Base-by-base conservation (phyloP, 2,329 filamentous ascomycete species). In the Teratosphaeria zuluensis region DNA sequence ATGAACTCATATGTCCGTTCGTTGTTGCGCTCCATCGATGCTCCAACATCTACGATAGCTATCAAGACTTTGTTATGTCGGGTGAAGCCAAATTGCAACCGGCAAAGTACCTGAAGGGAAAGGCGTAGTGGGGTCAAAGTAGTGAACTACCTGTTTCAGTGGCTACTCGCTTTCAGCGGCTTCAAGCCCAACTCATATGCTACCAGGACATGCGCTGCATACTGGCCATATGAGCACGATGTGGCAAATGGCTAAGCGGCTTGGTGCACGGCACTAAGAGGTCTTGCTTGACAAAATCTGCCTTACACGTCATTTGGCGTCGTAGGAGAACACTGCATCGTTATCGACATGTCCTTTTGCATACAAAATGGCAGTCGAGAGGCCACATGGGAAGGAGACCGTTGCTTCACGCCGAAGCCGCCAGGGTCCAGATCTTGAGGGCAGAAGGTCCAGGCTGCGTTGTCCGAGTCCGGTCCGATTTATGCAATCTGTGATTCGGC, bases 1-100 rank as follows among this genome's bases (percentile, higher is more conserved):
- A 68, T 64, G 60, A 68, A 68, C 12, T 51, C 35, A 35, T 60
- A 62, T 3, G 56, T 56, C 24, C 33, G 24, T 11, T 56, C 54
- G 24, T n/a, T 53, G 28, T n/a, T 35, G 28, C 12, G 42, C 31
- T 57, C 24, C 55, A 57, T 55, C 16, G 24, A 6, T 31, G 51
- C 21, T 12, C 16, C 7, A 19, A 16, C 42, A 16, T 16, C 42
- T 16, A 19, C 42, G 42, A 46, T 11, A 19, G 42, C 12, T 46
- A 46, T 19, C 42, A 46, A 46, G 42, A 46, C 42, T 16, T 35
- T 11, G 14, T 11, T 16, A 21, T 19, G 33, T 35, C 33, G 33
- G 42, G 42, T 46, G 42, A 46, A 46, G 42, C 42, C 42, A 46
- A 46, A 46, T 46, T 46, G 42, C 42, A 46, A 14, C 42, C 42